Evolutionary conservation across 164 flowering plant species (phyloP), one percentile per base, ranked within the genome.

Genomic region (Nymphaea colorata): DNA sequence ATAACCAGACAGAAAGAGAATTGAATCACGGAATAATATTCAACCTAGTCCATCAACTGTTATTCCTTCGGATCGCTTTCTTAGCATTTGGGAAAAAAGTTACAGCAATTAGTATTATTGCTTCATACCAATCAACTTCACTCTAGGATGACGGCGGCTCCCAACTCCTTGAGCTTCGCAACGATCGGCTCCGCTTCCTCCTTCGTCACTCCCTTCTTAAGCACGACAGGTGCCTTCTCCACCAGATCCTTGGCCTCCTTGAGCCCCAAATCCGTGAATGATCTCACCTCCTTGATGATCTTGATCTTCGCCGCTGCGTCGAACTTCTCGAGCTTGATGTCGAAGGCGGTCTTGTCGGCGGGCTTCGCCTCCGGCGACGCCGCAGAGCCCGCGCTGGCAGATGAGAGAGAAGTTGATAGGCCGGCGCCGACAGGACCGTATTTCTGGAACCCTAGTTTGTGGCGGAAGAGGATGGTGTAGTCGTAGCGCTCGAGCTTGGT

Each of bases 211-310:
- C 88, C 93, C 64, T 80, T 81, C 80, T 87, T 87, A 66, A 87
- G 51, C 43, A 87, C 84, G 42, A 76, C 76, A 0, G 88, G 88
- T 2, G 76, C 82, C 66, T 85, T 87, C 79, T 87, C 93, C 77
- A 87, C 93, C 84, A 87, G 70, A 16, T 87, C 93, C 69, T 87
- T 85, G 4, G 93, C 90, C 67, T 87, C 93, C 70, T 87, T 87
- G 72, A 87, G 63, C n/a, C 93, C 93, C 76, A 85, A 73, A 71
- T 84, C 83, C 11, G 89, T 85, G 66, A 85, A 87, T 42, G 82
- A 45, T 79, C 88, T 84, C 6, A 85, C 93, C 45, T 85, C 92
- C 76, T 87, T 85, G 3, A 85, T 85, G 10, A 87, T 76, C 85
- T 87, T 87, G 65, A 87, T 80, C 79, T 85, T 87, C 25, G 89